Conservation (phyloP, 768 basidiomycete genomes). For the Russula ochroleuca region DNA sequence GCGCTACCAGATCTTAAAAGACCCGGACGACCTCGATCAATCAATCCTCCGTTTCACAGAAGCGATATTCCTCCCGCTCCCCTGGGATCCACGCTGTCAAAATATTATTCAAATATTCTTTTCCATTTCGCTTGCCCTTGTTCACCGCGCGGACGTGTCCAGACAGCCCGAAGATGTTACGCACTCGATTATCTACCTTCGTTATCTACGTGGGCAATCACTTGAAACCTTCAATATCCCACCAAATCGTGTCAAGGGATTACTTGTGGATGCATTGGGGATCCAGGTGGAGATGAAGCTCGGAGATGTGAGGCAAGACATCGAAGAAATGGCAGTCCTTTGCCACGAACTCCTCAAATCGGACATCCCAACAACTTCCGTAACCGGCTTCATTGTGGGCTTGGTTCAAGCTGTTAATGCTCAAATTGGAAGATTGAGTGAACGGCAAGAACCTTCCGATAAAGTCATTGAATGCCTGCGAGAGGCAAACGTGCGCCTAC, state of each 20-base stretch:
- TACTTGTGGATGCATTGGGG: background rate
- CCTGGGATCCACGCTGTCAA: background rate
- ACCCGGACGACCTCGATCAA: background rate
- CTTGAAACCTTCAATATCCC: background rate
- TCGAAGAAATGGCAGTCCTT: background rate
- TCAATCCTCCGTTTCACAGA: background rate
- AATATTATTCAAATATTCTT: constrained; percentile 1
- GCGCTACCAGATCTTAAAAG: background rate
- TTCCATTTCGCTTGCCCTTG: background rate
- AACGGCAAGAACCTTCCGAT: background rate
- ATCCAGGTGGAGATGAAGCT: background rate
- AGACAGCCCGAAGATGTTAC: background rate
- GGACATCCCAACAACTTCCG: background rate
- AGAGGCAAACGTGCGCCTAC: background rate
- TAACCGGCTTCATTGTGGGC: background rate
- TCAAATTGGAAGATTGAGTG: too few relatives aligned
- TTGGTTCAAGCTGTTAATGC: background rate
- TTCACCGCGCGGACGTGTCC: background rate
- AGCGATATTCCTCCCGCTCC: background rate
- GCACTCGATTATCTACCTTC: background rate
- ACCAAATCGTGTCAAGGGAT: background rate
- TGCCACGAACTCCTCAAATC: background rate
- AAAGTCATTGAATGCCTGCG: background rate
- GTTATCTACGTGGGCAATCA: background rate
- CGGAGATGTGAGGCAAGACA: background rate